A percentile compares a stretch with the other conserved stretches of the same genome.
Evolutionary conservation across 202 grass and related monocot genomes (phyloP).

Genomic region (Panicum hallii): DNA sequence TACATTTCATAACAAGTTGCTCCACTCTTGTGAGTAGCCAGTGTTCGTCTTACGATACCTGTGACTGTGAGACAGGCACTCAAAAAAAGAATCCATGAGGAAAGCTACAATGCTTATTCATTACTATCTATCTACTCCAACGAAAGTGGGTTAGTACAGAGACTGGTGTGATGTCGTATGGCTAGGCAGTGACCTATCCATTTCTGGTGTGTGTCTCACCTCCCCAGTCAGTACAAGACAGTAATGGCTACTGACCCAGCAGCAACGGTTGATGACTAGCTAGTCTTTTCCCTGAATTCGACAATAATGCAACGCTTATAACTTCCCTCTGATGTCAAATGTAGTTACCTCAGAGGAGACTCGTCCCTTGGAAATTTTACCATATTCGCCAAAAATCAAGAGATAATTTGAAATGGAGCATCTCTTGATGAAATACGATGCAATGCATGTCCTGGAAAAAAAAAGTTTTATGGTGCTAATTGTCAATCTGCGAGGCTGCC

Average conservation of each 20-base stretch:
- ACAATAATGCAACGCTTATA: background rate
- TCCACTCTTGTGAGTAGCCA: background rate
- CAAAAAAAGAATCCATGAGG: background rate
- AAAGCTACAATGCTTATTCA: background rate
- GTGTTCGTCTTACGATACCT: background rate
- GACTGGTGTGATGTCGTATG: conserved; percentile 15
- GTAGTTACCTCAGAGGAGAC: no score
- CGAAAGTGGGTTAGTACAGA: background rate
- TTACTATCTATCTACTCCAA: background rate
- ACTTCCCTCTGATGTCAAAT: no score
- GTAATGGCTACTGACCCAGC: background rate
- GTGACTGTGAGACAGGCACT: background rate
- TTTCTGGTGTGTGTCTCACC: background rate
- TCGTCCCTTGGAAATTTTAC: no score
- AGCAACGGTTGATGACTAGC: background rate
- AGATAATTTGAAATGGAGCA: no score
- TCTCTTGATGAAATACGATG: background rate
- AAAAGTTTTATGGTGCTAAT: background rate
- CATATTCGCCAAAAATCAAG: no score
- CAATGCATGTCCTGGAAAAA: no score
- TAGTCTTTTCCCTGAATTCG: background rate
- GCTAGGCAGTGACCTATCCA: background rate
- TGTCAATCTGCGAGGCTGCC: background rate
- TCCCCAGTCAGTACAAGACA: background rate
- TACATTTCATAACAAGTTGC: no score